Conservation (phyloP, 768 basidiomycete genomes). For the Floccularia luteovirens region DNA sequence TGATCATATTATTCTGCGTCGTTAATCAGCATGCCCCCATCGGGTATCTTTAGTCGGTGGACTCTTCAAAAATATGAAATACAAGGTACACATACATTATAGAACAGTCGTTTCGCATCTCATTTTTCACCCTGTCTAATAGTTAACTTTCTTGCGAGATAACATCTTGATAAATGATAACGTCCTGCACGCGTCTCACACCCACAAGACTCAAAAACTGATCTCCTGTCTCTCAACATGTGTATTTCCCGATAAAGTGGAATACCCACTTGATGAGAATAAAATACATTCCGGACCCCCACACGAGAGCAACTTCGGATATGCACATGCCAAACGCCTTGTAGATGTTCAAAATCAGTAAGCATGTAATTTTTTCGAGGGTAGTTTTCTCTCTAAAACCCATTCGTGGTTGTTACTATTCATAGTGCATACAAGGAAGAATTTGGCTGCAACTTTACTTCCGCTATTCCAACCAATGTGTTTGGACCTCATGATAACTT, state of each 20-base stretch:
- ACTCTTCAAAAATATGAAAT: slow-evolving; percentile 92
- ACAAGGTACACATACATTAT: slow-evolving; percentile 49
- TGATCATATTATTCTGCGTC: not conserved
- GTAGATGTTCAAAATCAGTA: slow-evolving; percentile 95
- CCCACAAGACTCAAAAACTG: slow-evolving; percentile 62
- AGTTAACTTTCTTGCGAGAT: slow-evolving; percentile 90
- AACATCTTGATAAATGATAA: slow-evolving; percentile 96
- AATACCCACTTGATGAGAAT: slow-evolving; percentile 87
- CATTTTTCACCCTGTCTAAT: slow-evolving; percentile 1
- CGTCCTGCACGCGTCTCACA: slow-evolving; percentile 71
- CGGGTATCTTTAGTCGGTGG: slow-evolving; percentile 66
- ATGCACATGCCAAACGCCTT: slow-evolving; percentile 92
- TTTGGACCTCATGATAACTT: slow-evolving; percentile 95
- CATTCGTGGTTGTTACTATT: not conserved
- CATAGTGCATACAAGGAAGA: slow-evolving; percentile 91
- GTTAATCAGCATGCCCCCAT: no score
- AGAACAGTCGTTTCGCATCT: not conserved
- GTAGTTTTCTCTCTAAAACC: not conserved
- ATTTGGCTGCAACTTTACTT: slow-evolving; percentile 91
- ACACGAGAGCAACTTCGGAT: slow-evolving; percentile 93
- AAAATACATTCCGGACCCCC: slow-evolving; percentile 92
- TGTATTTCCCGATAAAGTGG: slow-evolving; percentile 93
- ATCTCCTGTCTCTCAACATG: slow-evolving; percentile 97
- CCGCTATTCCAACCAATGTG: slow-evolving; percentile 96
- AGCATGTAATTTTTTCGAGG: no score